phyloP scores from a whole-genome alignment of 1,139 yeast species.

The Geotrichum cucujoidarum region DNA sequence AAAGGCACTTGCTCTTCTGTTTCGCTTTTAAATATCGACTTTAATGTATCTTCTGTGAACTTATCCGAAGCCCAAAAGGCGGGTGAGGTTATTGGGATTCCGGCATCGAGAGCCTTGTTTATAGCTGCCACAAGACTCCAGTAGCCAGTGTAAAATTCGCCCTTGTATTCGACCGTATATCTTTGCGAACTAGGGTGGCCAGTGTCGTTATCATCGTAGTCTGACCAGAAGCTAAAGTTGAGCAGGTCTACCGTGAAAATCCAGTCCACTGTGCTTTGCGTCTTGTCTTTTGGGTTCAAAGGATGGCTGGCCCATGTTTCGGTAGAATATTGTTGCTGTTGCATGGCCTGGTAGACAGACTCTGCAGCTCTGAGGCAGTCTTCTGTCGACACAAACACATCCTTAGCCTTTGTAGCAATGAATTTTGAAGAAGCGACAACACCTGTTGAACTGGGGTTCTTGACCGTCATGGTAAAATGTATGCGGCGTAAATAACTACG shows the following conservation, averaged over 20 bases:
- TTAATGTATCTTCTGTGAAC: conserved; percentile 29
- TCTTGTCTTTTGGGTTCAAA: conserved; percentile 34
- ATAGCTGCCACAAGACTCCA: conserved; percentile 44
- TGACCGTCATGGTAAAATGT: too few species aligned
- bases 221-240: conserved; percentile 44
- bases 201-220: conserved; percentile 34
- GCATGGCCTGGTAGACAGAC: conserved; percentile 31
- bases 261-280: conserved; percentile 36
- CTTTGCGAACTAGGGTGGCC: conserved; percentile 33
- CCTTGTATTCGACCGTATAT: conserved; percentile 37
- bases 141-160: conserved; percentile 40
- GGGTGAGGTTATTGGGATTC: conserved; percentile 39
- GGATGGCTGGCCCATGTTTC: conserved; percentile 38
- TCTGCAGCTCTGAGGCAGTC: conserved; percentile 34
- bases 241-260: conserved; percentile 41
- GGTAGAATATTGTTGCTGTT: conserved; percentile 31
- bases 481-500: too few species aligned
- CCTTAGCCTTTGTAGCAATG: conserved; percentile 14
- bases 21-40: conserved; percentile 33
- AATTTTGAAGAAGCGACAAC: conserved; percentile 17
- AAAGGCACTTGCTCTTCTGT: conserved; percentile 37
- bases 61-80: conserved; percentile 33
- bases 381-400: conserved; percentile 16
- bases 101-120: conserved; percentile 40
- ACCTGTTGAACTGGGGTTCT: too few species aligned